Conservation (phyloP, 768 basidiomycete genomes). For the Cyathus striatus region DNA sequence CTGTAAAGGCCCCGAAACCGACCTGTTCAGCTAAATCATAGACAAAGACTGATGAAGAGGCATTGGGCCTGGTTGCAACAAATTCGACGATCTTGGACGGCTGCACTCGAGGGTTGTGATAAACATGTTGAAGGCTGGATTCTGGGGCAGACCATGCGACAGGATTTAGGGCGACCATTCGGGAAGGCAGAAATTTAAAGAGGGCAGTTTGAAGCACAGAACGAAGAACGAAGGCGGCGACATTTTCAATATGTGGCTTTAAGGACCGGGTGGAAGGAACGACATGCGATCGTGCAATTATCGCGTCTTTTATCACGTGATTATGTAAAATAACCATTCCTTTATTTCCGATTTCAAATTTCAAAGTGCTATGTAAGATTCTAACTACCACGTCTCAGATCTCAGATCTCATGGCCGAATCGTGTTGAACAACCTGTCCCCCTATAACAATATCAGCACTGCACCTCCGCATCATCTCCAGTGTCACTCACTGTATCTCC, state of each 20-base stretch:
- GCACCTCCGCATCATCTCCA: no score
- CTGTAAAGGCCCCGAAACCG: conserved; percentile 75
- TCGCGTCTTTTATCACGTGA: conserved; percentile 35
- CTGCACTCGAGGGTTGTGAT: conserved; percentile 37
- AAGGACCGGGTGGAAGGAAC: no score
- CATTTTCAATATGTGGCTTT: no score
- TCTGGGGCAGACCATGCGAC: conserved; percentile 32
- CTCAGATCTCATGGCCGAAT: conserved; percentile 17
- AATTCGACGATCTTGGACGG: conserved; percentile 68
- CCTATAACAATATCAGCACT: conserved; percentile 38
- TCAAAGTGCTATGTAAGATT: neutral
- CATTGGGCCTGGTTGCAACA: conserved; percentile 48
- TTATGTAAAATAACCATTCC: neutral
- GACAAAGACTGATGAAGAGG: conserved; percentile 68
- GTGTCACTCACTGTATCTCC: conserved; percentile 78
- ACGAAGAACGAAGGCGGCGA: neutral
- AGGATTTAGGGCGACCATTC: conserved; percentile 12
- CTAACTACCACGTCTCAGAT: no score
- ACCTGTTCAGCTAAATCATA: conserved; percentile 82
- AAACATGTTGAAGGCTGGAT: conserved; percentile 22
- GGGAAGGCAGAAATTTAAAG: conserved; percentile 4
- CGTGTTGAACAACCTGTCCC: conserved; percentile 83
- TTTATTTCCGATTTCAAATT: neutral
- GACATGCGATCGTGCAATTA: no score
- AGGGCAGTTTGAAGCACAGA: neutral